Evolutionary conservation across 2,329 filamentous ascomycete genomes (phyloP), one percentile per base, ranked within the genome.

Genomic region (Dactylellina leptospora): DNA sequence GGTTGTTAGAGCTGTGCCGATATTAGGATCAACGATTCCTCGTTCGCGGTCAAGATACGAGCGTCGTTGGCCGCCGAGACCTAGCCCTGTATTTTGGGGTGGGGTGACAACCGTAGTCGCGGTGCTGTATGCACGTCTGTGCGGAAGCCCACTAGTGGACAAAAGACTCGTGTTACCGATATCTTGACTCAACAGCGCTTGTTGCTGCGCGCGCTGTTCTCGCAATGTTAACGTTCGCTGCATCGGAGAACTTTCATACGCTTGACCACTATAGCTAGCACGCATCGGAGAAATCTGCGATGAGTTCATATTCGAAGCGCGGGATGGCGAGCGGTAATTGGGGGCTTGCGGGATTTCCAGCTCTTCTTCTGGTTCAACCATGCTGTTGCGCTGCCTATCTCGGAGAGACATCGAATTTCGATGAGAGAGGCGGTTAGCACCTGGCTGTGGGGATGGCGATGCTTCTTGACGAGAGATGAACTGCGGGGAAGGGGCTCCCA

Each of bases 341-440:
- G 58, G 58, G 9, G 40, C 50, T 38, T 62, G 66, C 30, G 51
- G 66, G 2, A 71, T 54, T n/a, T 71, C 66, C 8, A 71, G 58
- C 28, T 71, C 66, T 3, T 71, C 66, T 58, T 71, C 66, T 1
- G 53, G 56, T 20, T 71, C 66, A 18, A 63, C 18, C 48, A 56
- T 61, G 28, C 64, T 44, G 22, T 28, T 44, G 36, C 66, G 66
- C 42, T 63, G 50, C 11, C 62, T 53, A 10, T 20, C 40, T 20
- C 66, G 58, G 28, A 71, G 58, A 8, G 66, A 71, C 66, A 71
- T 71, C 11, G 66, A 71, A 20, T 63, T 63, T 28, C 66, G 50
- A 28, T 71, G 66, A 13, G 66, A 71, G 23, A 71, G 59, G 25
- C 66, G 66, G 45, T 59, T 71, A 9, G 66, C 58, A 18, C 66